These are phyloP conservation scores for Andrographis paniculata DNA, from an alignment of 305 asterid species.

Conservation along the genomic window DNA sequence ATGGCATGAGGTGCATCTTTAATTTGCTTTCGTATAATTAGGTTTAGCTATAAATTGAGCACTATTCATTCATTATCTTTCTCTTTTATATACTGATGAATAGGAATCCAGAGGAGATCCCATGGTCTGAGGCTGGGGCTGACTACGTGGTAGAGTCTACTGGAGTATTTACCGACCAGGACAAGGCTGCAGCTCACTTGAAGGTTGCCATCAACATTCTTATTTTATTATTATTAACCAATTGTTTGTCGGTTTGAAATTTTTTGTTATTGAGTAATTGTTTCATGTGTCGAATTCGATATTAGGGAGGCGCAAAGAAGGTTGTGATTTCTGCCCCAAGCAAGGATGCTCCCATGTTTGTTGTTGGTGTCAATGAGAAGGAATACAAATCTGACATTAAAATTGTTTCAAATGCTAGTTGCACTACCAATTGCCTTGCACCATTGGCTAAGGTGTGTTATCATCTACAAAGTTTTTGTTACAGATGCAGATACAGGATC, in stretches of 20 bases:
- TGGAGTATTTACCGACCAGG: slow-evolving; percentile 15
- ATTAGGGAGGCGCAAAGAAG: slow-evolving; percentile 68
- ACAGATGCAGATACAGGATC: not conserved
- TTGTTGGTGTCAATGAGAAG: slow-evolving; percentile 63
- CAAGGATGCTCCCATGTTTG: slow-evolving; percentile 66
- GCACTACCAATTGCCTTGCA: slow-evolving; percentile 68
- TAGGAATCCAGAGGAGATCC: slow-evolving; percentile 8
- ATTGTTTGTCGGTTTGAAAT: too few relatives aligned
- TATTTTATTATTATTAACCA: too few relatives aligned
- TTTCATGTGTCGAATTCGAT: not conserved
- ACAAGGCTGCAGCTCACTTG: slow-evolving; percentile 13
- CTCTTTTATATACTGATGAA: not conserved
- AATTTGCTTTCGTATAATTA: not conserved
- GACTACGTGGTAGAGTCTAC: slow-evolving; percentile 11
- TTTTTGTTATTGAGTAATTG: not conserved
- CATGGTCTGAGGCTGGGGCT: slow-evolving; percentile 10
- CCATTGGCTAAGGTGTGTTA: slow-evolving; percentile 55
- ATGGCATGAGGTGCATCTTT: slow-evolving; percentile 30
- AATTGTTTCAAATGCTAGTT: slow-evolving; percentile 69
- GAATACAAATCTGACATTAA: slow-evolving; percentile 40
- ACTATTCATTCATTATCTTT: not conserved
- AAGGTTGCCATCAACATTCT: not conserved
- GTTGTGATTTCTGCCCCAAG: slow-evolving; percentile 59
- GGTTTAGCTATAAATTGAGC: not conserved
- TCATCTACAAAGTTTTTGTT: not conserved